Base-by-base conservation (phyloP, 2,329 filamentous ascomycete species). In the Sporothrix humicola region DNA sequence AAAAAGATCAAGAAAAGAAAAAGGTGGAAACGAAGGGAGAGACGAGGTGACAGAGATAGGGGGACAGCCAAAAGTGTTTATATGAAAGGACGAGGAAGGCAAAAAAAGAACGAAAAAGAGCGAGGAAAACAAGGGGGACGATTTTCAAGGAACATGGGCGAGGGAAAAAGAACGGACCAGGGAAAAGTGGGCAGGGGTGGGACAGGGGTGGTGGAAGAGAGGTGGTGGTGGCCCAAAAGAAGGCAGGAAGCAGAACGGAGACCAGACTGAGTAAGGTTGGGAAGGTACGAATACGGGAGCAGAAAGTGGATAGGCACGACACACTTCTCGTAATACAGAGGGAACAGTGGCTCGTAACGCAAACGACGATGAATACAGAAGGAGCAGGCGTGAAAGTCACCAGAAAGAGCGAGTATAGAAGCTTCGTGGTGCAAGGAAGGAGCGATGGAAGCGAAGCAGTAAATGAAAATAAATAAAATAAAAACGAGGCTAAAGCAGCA, bases 21-120 rank as follows among this genome's bases (percentile, higher is more conserved):
- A 48, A 15, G 23, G 20, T 20, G 23, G 59, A 69, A 70, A 52
- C 23, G 48, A 66, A 66, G 54, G 50, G 50, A 54, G 42, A 52
- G 46, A 63, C 15, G 59, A 31, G 31, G 58, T 54, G 46, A 26
- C n/a, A 13, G 46, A 66, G 52, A 65, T n/a, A 50, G 26, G 59
- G 66, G 26, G 58, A 26, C 20, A 52, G 37, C 56, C 23, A 52
- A 42, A 73, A 69, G 61, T 74, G 72, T 70, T 72, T 73, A 73
- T 71, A 52, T 56, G 69, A 73, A 54, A 48, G 26, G 46, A 52
- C 15, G 42, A 52, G 58, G 58, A 54, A 23, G 56, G 59, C 46
- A 58, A 31, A 50, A 56, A 66, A 46, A 44, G 56, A 68, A 54
- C 42, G 20, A 44, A 37, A 17, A 48, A 69, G 61, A 56, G 48